A percentile compares a stretch with the other conserved stretches of the same genome.
These are phyloP conservation scores for Sphaceloma murrayae DNA, from an alignment of 2,329 filamentous ascomycete species.

Conservation along the genomic window DNA sequence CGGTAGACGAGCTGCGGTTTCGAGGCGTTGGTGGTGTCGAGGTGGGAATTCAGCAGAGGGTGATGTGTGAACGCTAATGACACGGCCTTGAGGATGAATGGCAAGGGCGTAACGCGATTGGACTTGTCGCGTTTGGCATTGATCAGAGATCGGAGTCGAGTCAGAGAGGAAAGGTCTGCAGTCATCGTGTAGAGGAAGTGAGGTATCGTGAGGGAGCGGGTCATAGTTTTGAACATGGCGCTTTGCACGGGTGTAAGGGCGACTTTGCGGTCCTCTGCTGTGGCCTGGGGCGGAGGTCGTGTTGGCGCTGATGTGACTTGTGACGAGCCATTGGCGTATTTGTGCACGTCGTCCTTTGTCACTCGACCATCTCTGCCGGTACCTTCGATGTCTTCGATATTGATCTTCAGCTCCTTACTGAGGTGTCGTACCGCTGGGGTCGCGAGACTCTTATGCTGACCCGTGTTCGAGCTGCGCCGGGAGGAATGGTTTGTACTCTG, in stretches of 20 bases:
- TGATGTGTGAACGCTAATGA: slow-evolving; percentile 74
- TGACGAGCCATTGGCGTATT: slow-evolving; percentile 22
- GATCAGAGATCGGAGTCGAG: slow-evolving; percentile 61
- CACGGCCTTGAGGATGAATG: slow-evolving; percentile 92
- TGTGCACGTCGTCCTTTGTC: slow-evolving; percentile 78
- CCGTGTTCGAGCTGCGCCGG: slow-evolving; percentile 1
- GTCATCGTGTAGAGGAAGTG: slow-evolving; percentile 95
- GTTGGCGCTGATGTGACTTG: slow-evolving; percentile 22
- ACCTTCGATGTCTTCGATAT: slow-evolving; percentile 69
- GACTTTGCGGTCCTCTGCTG: slow-evolving; percentile 41
- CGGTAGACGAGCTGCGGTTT: slow-evolving; percentile 72
- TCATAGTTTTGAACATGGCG: slow-evolving; percentile 98
- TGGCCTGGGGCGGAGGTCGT: slow-evolving; percentile 27
- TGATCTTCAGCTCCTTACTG: slow-evolving; percentile 66
- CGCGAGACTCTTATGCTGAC: slow-evolving; percentile 48
- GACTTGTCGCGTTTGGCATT: slow-evolving; percentile 45
- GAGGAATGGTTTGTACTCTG: neutral
- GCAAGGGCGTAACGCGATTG: slow-evolving; percentile 74
- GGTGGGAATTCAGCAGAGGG: slow-evolving; percentile 76
- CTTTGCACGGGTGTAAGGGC: slow-evolving; percentile 69
- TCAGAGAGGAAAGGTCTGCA: slow-evolving; percentile 68
- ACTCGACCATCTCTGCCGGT: slow-evolving; percentile 88
- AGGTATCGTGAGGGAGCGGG: slow-evolving; percentile 76
- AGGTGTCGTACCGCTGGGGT: slow-evolving; percentile 89
- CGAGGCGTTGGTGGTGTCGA: slow-evolving; percentile 53